Base-by-base conservation (phyloP, 2,329 filamentous ascomycete genomes). In the Scolecobasidium constrictum region DNA sequence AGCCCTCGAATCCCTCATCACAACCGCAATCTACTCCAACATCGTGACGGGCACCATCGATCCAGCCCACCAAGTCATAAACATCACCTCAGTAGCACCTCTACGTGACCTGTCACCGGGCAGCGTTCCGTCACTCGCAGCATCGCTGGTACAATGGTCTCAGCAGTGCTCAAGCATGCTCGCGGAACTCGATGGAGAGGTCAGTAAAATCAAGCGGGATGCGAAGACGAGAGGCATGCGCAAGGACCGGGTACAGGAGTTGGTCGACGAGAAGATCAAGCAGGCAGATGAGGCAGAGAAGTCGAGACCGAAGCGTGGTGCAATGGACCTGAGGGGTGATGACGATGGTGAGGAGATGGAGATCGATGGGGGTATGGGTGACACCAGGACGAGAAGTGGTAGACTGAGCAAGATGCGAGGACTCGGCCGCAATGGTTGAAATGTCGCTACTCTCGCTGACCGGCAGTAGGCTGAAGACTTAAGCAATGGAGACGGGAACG, bases 1-100 rank as follows among this genome's bases (percentile, higher is more conserved):
- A 34, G 77, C 84, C 35, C 77, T 98, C 43, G 92, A 98, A 68
- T 77, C 82, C 50, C 76, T 95, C 47, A 78, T 96, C 51, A 92
- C 90, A 52, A 78, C 79, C 28, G 83, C 87, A 52, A 83, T 95
- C 56, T 96, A 95, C 66, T 78, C 83, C 4, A 84, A 83, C 33
- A 75, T 98, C 2, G 66, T 98, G 38, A 73, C 76, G 31, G 90
- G 82, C 5, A 88, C 85, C 33, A 80, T 98, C 44, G 85, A 95
- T 57, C 86, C 88, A 3, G 76, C 77, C 45, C 73, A 81, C 43
- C 77, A 81, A 23, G 72, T 75, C 47, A 82, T 96, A 17, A 76
- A 81, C 56, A 78, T 96, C 42, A 81, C 80, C 40, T 81, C 83
- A 47, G 78, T 95, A 22, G 78, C 88, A 0, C 83, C 92, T 0